Base-by-base conservation (phyloP, 495 filamentous ascomycete genomes). In the Chlorociboria aeruginascens region DNA sequence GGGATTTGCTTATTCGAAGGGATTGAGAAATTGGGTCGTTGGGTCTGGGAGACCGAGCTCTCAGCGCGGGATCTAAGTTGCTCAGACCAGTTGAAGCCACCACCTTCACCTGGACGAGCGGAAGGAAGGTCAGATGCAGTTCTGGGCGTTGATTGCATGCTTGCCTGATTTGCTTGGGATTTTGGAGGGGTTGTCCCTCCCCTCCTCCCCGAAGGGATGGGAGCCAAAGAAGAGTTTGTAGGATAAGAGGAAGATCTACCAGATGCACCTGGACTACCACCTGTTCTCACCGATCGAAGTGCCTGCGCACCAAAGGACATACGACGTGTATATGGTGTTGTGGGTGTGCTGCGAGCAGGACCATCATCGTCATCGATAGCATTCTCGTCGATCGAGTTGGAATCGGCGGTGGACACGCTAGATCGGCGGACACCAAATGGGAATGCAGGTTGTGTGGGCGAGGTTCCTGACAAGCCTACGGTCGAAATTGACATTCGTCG, bases 271-370 rank as follows among this genome's bases (percentile, higher is more conserved):
- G 72, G 71, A 53, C 71, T 77, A 31, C 55, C 59, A 45, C 63
- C 59, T 33, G 50, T 56, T 30, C 70, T 66, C 6, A 66, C 60
- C 39, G 59, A 62, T 49, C 85, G 77, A 57, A 95, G 69, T 32
- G 92, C 87, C 58, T 86, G 79, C 25, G 86, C 88, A 45, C 92
- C 90, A 61, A 94, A 92, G 60, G 89, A 95, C 69, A 94, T 78
- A 16, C 92, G 81, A 42, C 92, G 79, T 8, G 78, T 77, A 61
- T 95, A 93, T 12, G 87, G 86, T 6, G 83, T 83, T 40, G 65
- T 76, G 31, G 85, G 76, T 7, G 73, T 70, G 48, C 52, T 59
- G 60, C 63, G 58, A 62, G 69, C 34, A 60, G 64, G 41, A 55
- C 60, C 55, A 59, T 82, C 86, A 35, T 76, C 77, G 40, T 97